These are phyloP conservation scores for Triticum monococcum DNA, from an alignment of 176 grass and related monocot genomes.

Conservation along the genomic window DNA sequence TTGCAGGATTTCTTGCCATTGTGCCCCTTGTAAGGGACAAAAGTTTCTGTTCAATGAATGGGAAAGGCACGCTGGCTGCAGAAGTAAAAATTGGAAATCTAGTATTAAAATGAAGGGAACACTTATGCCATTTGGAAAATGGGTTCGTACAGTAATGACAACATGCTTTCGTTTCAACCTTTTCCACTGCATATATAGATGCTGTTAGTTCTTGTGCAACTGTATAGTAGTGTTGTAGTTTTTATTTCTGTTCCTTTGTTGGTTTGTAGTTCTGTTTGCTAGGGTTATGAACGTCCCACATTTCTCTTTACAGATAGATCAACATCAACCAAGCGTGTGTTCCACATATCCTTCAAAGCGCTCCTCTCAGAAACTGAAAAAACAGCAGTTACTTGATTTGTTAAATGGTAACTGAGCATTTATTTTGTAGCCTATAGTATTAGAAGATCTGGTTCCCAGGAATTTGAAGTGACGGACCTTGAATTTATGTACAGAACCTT, in stretches of 20 bases:
- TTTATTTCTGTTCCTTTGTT: not conserved
- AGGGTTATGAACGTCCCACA: slow-evolving; percentile 21
- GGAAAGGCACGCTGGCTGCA: slow-evolving; percentile 86
- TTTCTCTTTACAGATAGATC: slow-evolving; percentile 69
- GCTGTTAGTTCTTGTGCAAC: slow-evolving; percentile 19
- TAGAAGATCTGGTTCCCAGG: slow-evolving; percentile 15
- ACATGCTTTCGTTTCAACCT: slow-evolving; percentile 18
- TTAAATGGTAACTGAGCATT: slow-evolving; percentile 61
- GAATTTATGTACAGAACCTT: slow-evolving; percentile 66
- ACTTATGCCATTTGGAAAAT: slow-evolving; percentile 81
- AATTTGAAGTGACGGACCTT: slow-evolving; percentile 8
- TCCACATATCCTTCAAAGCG: slow-evolving; percentile 62
- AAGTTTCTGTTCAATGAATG: slow-evolving; percentile 92
- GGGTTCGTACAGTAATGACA: slow-evolving; percentile 48
- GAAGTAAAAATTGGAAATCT: slow-evolving; percentile 97
- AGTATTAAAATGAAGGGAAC: slow-evolving; percentile 87
- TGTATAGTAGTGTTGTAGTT: slow-evolving; percentile 29
- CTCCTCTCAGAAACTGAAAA: slow-evolving; percentile 84
- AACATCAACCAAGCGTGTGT: slow-evolving; percentile 55
- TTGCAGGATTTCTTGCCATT: slow-evolving; percentile 82
- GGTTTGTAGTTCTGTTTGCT: slow-evolving; percentile 13
- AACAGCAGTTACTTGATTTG: slow-evolving; percentile 75
- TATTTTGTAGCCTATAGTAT: slow-evolving; percentile 12
- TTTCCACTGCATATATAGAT: slow-evolving; percentile 5
- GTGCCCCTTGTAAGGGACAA: slow-evolving; percentile 78